Conservation (phyloP, 805 yeast species). For the Candida orba region DNA sequence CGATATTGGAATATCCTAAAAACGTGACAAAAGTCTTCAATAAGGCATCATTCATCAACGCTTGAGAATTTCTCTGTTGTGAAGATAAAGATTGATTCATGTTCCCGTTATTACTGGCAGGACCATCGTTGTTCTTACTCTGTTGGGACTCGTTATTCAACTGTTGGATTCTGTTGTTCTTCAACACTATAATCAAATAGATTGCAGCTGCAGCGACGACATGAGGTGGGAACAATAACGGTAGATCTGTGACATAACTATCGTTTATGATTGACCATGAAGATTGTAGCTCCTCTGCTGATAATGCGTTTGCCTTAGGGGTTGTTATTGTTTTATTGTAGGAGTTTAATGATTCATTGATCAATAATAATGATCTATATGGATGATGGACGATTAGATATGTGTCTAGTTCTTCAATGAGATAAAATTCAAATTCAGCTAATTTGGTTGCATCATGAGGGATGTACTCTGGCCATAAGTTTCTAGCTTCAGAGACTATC, state of each 20-base stretch:
- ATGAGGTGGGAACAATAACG: slow-evolving; percentile 82
- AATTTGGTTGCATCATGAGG: slow-evolving; percentile 87
- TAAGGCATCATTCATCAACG: slow-evolving; percentile 24
- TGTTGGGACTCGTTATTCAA: slow-evolving; percentile 14
- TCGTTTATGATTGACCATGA: slow-evolving; percentile 90
- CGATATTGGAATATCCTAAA: slow-evolving; percentile 69
- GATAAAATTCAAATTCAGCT: slow-evolving; percentile 92
- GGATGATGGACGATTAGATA: slow-evolving; percentile 72
- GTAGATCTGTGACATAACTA: slow-evolving; percentile 80
- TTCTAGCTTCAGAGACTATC: slow-evolving; percentile 75
- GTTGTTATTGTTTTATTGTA: slow-evolving; percentile 3
- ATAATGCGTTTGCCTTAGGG: slow-evolving; percentile 24
- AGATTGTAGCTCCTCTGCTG: slow-evolving; percentile 69
- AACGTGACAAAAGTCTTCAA: slow-evolving; percentile 55
- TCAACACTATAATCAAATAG: slow-evolving; percentile 66
- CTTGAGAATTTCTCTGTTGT: slow-evolving; percentile 7
- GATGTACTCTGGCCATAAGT: slow-evolving; percentile 90
- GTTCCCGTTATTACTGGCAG: no score
- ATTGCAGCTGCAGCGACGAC: slow-evolving; percentile 74
- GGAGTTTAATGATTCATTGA: slow-evolving; percentile 30
- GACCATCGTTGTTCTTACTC: slow-evolving; percentile 14
- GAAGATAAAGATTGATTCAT: no score
- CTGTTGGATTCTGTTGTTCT: slow-evolving; percentile 25
- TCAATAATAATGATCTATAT: slow-evolving; percentile 52
- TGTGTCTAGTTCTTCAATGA: slow-evolving; percentile 80